A percentile compares a stretch with the other conserved stretches of the same genome.
phyloP scores from a whole-genome alignment of 2,329 filamentous ascomycete species.

The Fusarium staphyleae region DNA sequence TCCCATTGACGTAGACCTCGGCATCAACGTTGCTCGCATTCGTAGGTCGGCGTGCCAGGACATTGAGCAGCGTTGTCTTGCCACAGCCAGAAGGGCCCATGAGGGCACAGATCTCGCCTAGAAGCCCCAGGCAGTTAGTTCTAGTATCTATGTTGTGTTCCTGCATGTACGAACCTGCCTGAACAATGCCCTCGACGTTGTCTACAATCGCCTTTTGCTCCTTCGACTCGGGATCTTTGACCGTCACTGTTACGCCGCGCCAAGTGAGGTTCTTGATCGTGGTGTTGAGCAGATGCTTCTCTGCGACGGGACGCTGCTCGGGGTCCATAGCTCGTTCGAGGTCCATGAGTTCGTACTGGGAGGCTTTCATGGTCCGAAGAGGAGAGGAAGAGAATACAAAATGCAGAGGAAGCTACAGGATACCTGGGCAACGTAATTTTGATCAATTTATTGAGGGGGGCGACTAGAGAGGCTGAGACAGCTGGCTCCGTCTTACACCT shows the following conservation, averaged over 20 bases:
- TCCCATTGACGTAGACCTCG: constrained; percentile 68
- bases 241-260: constrained; percentile 71
- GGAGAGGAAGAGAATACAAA: not conserved
- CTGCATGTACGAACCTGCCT: constrained; percentile 58
- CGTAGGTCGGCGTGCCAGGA: constrained; percentile 67
- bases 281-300: constrained; percentile 66
- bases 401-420: not conserved
- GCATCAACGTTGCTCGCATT: constrained; percentile 49
- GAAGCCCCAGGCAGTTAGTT: not conserved
- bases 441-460: not conserved
- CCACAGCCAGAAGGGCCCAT: constrained; percentile 80
- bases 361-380: constrained; percentile 2
- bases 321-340: constrained; percentile 31
- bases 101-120: constrained; percentile 75
- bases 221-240: constrained; percentile 74
- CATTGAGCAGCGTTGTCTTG: constrained; percentile 85
- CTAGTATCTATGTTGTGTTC: not conserved
- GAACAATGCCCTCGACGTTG: constrained; percentile 67
- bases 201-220: constrained; percentile 68
- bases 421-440: not conserved
- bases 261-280: constrained; percentile 71
- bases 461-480: constrained; percentile 2
- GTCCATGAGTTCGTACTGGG: constrained; percentile 4
- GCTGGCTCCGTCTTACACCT: not conserved
- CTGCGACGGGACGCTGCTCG: constrained; percentile 40